Percentiles rank a stretch among this genome's conserved stretches.
Conservation (phyloP, 208 protist species). For the Leishmania braziliensis region DNA sequence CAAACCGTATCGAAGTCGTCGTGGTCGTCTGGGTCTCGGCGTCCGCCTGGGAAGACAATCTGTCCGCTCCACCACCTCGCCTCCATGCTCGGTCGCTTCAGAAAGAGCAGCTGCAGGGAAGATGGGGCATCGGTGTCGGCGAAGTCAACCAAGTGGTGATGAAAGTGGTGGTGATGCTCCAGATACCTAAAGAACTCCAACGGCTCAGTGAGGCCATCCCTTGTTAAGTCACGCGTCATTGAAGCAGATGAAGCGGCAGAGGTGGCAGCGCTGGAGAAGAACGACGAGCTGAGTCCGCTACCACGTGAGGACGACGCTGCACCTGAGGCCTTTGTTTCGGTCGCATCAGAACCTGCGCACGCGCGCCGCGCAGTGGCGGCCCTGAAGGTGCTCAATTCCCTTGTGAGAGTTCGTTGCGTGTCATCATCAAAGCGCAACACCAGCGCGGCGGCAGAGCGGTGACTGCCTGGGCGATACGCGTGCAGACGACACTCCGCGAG, state of each 20-base stretch:
- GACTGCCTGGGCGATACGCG: conserved; percentile 51
- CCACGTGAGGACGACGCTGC: not conserved
- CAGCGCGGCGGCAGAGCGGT: conserved; percentile 54
- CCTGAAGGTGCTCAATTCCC: conserved; percentile 1
- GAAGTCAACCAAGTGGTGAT: not conserved
- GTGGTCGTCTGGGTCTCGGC: conserved; percentile 63
- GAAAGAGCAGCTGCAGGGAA: conserved; percentile 64
- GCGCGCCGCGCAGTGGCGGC: not conserved
- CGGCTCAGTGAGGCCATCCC: not conserved
- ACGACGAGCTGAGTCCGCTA: not conserved
- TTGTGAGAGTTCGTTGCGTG: conserved; percentile 31
- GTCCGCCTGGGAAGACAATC: conserved; percentile 81
- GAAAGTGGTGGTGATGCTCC: not conserved
- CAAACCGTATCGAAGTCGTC: conserved; percentile 60
- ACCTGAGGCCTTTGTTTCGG: not conserved
- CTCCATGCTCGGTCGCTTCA: conserved; percentile 49
- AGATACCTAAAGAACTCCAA: not conserved
- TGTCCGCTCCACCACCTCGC: conserved; percentile 75
- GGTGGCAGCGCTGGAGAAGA: not conserved
- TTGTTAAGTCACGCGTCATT: not conserved
- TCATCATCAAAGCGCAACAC: conserved; percentile 71
- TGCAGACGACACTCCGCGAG: conserved; percentile 49
- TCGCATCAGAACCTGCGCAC: not conserved
- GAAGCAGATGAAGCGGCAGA: not conserved
- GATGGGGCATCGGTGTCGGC: conserved; percentile 34